Base-by-base conservation (phyloP, 2,329 filamentous ascomycete genomes). In the Colletotrichum tropicale region DNA sequence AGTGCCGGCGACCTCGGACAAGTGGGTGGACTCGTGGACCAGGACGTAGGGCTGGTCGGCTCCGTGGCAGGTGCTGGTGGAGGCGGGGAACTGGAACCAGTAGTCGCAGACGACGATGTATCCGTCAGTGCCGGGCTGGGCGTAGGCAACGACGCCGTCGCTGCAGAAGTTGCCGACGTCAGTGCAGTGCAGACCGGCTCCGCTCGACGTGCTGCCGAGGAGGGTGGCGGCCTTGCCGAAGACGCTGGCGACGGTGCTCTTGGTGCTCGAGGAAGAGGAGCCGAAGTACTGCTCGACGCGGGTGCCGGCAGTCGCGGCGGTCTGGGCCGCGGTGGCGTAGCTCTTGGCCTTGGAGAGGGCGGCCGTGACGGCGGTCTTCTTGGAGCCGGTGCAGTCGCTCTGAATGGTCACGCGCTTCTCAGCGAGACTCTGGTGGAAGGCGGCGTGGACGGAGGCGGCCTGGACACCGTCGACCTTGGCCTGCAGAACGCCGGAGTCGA, bases 1-100 rank as follows among this genome's bases (percentile, higher is more conserved):
- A 8, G 92, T 93, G 9, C 91, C 90, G 68, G 90, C 90, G 76
- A 83, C 84, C 87, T 80, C 88, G 83, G n/a, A 89, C 87, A 89
- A 77, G 80, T 94, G 93, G 6, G 92, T 93, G 79, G 88, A 86
- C 86, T 94, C 93, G 80, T 94, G 93, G 16, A 94, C 82, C 32
- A 88, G 88, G 16, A 92, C 94, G 16, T 89, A 93, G 5, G 90
- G 90, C 84, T 93, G 91, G 65, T 76, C 74, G 21, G 71, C 60
- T 2, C 79, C 88, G 80, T 94, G 91, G 85, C 93, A 94, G 2
- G 81, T 82, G 8, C 77, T 78, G 12, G 88, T 84, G 21, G 90
- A 73, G 3, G 86, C 85, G 0, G 90, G 86, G 8, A 94, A 86
- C 16, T 82, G 84, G 62, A 81, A 88, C 85, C 92, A 94, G 84